These are phyloP conservation scores for Lachnellula suecica DNA, from an alignment of 2,329 filamentous ascomycete genomes.

Conservation along the genomic window DNA sequence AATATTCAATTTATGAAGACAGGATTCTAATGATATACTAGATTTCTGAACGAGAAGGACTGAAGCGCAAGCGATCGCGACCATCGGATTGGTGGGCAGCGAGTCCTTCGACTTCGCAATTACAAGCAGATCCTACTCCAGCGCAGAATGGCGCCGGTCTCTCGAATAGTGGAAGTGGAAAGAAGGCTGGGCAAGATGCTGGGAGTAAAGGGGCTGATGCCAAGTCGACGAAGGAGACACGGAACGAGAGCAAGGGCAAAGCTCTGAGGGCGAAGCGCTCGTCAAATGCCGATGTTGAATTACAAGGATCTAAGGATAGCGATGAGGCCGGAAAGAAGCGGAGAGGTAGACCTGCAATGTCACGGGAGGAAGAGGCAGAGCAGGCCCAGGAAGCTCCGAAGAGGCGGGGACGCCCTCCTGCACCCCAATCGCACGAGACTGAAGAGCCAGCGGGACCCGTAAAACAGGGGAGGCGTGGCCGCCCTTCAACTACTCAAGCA, in stretches of 20 bases:
- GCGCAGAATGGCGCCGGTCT: background rate
- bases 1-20: background rate
- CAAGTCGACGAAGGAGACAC: background rate
- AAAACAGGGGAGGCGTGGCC: background rate
- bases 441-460: background rate
- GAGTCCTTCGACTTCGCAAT: background rate
- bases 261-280: background rate
- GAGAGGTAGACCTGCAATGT: background rate
- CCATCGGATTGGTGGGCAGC: conserved; percentile 17
- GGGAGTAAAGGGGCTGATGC: conserved; percentile 7
- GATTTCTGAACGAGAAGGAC: background rate
- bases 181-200: conserved; percentile 1
- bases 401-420: conserved; percentile 4
- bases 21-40: background rate
- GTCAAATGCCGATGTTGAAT: background rate
- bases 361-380: background rate
- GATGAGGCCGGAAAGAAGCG: background rate
- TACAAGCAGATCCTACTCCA: background rate
- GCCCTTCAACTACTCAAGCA: background rate
- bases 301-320: background rate
- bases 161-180: background rate
- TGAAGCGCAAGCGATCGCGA: conserved; percentile 12
- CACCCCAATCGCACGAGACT: background rate
- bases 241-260: background rate
- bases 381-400: background rate